Evolutionary conservation across 352 stramenopile genomes (phyloP).

Genomic region (Phytophthora hybrid): DNA sequence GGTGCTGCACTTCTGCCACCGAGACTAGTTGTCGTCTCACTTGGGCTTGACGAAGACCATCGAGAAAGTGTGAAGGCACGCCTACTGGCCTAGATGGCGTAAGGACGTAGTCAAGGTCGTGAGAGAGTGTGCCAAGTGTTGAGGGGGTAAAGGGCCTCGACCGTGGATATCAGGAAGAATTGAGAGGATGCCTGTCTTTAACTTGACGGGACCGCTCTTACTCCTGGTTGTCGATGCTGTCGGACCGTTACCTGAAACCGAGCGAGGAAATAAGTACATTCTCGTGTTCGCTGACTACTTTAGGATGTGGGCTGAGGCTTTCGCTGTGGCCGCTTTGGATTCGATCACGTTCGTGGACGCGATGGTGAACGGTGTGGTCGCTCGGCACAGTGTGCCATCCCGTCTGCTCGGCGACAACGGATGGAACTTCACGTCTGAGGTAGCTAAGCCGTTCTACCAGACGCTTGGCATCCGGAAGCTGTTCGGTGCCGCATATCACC

Average conservation of each 20-base stretch:
- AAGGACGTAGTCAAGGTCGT: neutral
- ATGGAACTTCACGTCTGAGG: neutral
- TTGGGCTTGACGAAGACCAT: conserved; percentile 4
- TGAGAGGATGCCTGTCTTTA: conserved; percentile 3
- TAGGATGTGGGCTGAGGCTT: neutral
- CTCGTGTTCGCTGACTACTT: too few species aligned
- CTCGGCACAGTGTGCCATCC: neutral
- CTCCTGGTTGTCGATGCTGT: neutral
- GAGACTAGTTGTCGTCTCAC: conserved; percentile 4
- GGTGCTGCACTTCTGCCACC: conserved; percentile 22
- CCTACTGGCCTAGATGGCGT: too few species aligned
- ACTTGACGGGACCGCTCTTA: neutral
- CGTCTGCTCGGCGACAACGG: conserved; percentile 7
- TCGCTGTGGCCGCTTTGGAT: neutral
- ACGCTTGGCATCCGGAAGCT: conserved; percentile 4
- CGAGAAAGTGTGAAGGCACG: conserved; percentile 8
- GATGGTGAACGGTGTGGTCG: conserved; percentile 2
- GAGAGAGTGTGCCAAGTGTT: neutral
- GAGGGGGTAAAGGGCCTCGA: neutral
- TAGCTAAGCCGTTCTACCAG: conserved; percentile 11
- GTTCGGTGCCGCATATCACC: neutral
- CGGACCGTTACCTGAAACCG: neutral
- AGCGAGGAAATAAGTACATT: neutral
- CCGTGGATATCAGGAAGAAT: conserved; percentile 4
- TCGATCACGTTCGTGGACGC: neutral